Evolutionary conservation across 2,329 filamentous ascomycete species (phyloP), one percentile per base, ranked within the genome.

Genomic region (Cryphonectria japonica): DNA sequence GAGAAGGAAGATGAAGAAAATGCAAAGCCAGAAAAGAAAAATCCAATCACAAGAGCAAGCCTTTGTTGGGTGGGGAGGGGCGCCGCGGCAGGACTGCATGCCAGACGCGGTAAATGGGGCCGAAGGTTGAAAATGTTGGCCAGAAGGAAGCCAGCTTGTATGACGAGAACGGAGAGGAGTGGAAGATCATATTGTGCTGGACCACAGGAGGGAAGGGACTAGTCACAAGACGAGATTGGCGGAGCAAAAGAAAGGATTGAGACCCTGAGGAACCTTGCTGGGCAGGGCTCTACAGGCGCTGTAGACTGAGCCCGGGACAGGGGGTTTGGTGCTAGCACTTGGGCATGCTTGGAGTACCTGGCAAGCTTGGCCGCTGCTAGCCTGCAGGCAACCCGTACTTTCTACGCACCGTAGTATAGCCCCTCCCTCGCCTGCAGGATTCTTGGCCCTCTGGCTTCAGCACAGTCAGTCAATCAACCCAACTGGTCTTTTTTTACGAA

Each of bases 391-490:
- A 39, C 61, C 61, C 61, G 16, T 64, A 64, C 61, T 5, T 61
- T 9, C 26, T 60, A 29, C 37, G 29, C 34, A 50, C 32, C 32
- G 32, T 62, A 62, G 59, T 62, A 34, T 34, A 62, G 59, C 59
- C 32, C 59, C 59, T 62, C 61, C 41, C 61, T 64, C 61, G 41
- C 61, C 61, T 46, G 61, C 61, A 64, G 61, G 61, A 64, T 64
- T 43, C 60, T 32, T 32, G 54, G 54, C 54, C 26, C 54, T 32
- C 54, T 59, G 54, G 46, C 46, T n/a, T 50, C 46, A 50, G 46
- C 22, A 50, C 46, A 50, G 46, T n/a, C 46, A 50, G 46, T 50
- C 46, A n/a, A 46, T 16, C 43, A 46, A 19, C 46, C 46, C 46
- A n/a, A n/a, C 46, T n/a, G 22, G 46, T n/a, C 22, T n/a, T 66